Conservation (phyloP, 108 stramenopile species). For the Skeletonema grethae region DNA sequence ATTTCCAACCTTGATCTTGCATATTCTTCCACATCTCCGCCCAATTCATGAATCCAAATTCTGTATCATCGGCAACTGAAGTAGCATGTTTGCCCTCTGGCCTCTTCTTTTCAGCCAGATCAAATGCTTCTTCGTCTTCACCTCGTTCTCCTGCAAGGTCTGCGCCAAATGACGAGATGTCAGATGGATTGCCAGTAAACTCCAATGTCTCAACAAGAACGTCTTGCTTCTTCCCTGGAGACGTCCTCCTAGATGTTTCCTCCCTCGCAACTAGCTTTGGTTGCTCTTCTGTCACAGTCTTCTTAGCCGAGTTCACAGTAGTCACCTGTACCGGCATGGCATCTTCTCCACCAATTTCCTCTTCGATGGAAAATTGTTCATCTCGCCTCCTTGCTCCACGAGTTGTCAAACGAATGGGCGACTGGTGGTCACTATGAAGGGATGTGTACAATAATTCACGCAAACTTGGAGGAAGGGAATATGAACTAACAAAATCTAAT, state of each 20-base stretch:
- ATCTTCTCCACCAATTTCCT: neutral
- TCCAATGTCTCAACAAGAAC: constrained; percentile 12
- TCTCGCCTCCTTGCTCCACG: too few species aligned
- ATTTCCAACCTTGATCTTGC: constrained; percentile 24
- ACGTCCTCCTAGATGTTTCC: neutral
- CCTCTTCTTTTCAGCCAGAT: neutral
- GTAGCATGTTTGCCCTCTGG: too few species aligned
- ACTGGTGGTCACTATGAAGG: too few species aligned
- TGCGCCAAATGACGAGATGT: constrained; percentile 6
- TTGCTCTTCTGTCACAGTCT: neutral
- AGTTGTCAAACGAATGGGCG: too few species aligned
- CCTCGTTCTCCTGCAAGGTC: neutral
- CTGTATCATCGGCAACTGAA: neutral
- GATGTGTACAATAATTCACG: too few species aligned
- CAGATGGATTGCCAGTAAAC: constrained; percentile 2
- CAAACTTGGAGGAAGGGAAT: too few species aligned
- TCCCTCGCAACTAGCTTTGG: neutral
- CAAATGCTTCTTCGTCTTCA: neutral
- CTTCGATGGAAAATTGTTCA: neutral
- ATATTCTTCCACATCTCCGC: constrained; percentile 17
- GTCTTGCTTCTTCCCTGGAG: neutral
- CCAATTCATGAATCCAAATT: constrained; percentile 7
- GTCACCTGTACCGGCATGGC: neutral
- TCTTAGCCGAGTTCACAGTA: neutral
- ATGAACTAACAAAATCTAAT: too few species aligned